Percentiles rank a stretch among this genome's conserved stretches.
These are phyloP conservation scores for Scytalidium sp. DNA, from an alignment of 2,329 filamentous ascomycete genomes.

Conservation along the genomic window DNA sequence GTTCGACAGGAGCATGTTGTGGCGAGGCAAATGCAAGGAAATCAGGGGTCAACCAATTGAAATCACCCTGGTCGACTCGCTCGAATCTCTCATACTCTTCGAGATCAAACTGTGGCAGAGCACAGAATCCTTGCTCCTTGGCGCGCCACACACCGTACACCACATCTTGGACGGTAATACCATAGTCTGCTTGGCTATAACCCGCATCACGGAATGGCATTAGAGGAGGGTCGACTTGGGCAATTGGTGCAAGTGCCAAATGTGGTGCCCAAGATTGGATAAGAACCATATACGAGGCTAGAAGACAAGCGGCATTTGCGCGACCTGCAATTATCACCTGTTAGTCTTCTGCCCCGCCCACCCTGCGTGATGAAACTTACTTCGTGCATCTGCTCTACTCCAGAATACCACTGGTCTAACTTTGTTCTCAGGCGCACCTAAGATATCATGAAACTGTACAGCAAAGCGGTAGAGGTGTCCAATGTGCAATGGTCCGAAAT, in stretches of 20 bases:
- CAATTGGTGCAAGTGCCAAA: slow-evolving; percentile 89
- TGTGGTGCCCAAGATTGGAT: slow-evolving; percentile 98
- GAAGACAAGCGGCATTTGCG: slow-evolving; percentile 89
- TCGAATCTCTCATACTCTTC: slow-evolving; percentile 97
- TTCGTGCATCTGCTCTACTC: slow-evolving; percentile 87
- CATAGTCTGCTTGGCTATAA: slow-evolving; percentile 97
- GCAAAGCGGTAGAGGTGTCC: slow-evolving; percentile 96
- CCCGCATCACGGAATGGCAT: slow-evolving; percentile 99
- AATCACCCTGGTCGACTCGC: slow-evolving; percentile 95
- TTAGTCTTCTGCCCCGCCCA: slow-evolving; percentile 12
- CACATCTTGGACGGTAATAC: slow-evolving; percentile 92
- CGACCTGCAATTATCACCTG: slow-evolving; percentile 56
- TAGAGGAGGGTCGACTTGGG: slow-evolving; percentile 92
- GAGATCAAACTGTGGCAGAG: slow-evolving; percentile 88
- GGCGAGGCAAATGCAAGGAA: slow-evolving; percentile 97
- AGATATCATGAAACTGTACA: slow-evolving; percentile 90
- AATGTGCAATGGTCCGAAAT: slow-evolving; percentile 96
- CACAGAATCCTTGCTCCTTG: slow-evolving; percentile 91
- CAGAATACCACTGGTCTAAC: slow-evolving; percentile 92
- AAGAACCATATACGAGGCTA: slow-evolving; percentile 98
- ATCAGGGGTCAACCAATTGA: slow-evolving; percentile 97
- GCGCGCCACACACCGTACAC: slow-evolving; percentile 99
- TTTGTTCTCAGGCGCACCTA: slow-evolving; percentile 88
- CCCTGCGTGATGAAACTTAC: slow-evolving; percentile 49
- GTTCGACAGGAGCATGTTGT: slow-evolving; percentile 73